A percentile compares a stretch with the other conserved stretches of the same genome.
Conservation (phyloP, 192 early-diverging fungal genomes). For the Dispira simplex region DNA sequence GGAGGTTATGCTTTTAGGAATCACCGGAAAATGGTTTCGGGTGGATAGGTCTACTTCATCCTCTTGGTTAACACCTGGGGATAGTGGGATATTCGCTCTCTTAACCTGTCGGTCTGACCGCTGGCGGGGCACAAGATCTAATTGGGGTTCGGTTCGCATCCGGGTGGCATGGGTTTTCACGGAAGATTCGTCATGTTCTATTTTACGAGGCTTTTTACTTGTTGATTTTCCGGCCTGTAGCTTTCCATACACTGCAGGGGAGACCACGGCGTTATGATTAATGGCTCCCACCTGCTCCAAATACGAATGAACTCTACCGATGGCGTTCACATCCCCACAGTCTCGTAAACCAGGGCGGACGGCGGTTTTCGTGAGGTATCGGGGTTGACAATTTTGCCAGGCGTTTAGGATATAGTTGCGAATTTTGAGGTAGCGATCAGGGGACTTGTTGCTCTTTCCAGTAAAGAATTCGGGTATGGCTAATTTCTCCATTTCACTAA, state of each 20-base stretch:
- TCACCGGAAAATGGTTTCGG: too few relatives aligned
- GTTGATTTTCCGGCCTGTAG: not conserved
- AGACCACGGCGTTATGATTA: constrained; percentile 46
- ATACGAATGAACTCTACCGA: constrained; percentile 71
- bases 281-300: constrained; percentile 64
- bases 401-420: constrained; percentile 71
- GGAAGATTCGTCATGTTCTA: too few relatives aligned
- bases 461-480: constrained; percentile 48
- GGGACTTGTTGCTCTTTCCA: constrained; percentile 59
- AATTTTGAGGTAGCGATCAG: constrained; percentile 75
- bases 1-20: too few relatives aligned
- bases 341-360: constrained; percentile 55
- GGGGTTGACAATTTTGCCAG: constrained; percentile 50
- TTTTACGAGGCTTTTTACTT: too few relatives aligned
- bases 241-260: constrained; percentile 12
- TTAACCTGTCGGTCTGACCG: too few relatives aligned
- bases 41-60: too few relatives aligned
- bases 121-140: too few relatives aligned
- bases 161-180: too few relatives aligned
- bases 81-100: too few relatives aligned
- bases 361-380: constrained; percentile 73
- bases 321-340: constrained; percentile 89
- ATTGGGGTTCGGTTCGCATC: too few relatives aligned
- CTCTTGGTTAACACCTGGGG: too few relatives aligned
- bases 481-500: constrained; percentile 30